A percentile compares a stretch with the other conserved stretches of the same genome.
phyloP scores from a whole-genome alignment of 148 eudicot species.

The Chenopodium berlandieri region DNA sequence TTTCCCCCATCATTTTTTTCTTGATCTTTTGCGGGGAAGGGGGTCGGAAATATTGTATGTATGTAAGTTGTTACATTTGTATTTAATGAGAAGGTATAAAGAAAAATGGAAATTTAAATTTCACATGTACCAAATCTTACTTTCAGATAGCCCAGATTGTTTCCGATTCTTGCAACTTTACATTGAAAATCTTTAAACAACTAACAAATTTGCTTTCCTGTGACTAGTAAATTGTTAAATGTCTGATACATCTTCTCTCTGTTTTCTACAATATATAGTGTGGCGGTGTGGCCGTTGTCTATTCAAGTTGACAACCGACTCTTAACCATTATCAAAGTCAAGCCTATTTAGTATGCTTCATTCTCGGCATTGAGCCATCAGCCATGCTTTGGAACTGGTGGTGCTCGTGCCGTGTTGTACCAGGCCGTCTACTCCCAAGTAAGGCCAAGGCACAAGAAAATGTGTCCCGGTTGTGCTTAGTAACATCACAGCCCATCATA shows the following conservation, averaged over 20 bases:
- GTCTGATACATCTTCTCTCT: no score
- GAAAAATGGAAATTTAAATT: slow-evolving; percentile 4
- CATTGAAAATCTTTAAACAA: background rate
- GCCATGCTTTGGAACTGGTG: no score
- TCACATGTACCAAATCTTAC: background rate
- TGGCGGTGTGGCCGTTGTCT: no score
- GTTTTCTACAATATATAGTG: no score
- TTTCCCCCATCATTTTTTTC: slow-evolving; percentile 17
- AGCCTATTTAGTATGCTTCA: background rate
- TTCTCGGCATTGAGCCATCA: background rate
- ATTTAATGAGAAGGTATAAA: slow-evolving; percentile 28
- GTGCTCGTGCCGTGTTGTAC: no score
- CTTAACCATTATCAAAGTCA: background rate
- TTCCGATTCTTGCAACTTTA: background rate
- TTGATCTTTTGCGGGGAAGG: slow-evolving; percentile 22
- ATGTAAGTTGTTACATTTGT: slow-evolving; percentile 23
- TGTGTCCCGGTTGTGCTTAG: no score
- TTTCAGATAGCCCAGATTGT: background rate
- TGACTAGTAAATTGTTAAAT: background rate
- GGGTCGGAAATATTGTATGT: slow-evolving; percentile 29
- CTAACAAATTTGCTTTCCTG: background rate
- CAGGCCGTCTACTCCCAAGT: no score
- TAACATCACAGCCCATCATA: no score
- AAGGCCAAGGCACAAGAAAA: no score
- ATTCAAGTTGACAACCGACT: no score